Base-by-base conservation (phyloP, 805 yeast species). In the Sungouiella thailandica region DNA sequence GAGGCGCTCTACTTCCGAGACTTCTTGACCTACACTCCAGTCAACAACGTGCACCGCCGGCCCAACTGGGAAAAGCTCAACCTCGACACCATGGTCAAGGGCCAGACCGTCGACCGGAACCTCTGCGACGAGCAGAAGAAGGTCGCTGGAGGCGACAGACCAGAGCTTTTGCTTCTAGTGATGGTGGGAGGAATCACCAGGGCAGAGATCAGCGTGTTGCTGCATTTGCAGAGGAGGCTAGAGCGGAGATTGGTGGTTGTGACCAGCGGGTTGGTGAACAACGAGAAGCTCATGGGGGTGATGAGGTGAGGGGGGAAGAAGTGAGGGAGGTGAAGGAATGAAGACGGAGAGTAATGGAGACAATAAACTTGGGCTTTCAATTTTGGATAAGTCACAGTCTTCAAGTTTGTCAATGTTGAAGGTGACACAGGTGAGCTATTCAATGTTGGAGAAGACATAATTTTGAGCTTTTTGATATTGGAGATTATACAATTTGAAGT, bases 131-230 rank as follows among this genome's bases (percentile, higher is more conserved):
- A 43, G 14, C 52, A 44, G 49, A 43, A 49, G 25, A 39, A 29
- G 47, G 17, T 10, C 11, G 28, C 31, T 13, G 31, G 16, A 6
- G 23, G 26, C n/a, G 3, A 9, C 43, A 36, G 52, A 20, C 36
- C 35, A 17, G 51, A 60, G 34, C 35, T 59, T 52, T 34, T 58
- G 39, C 50, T 86, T 40, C 46, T 85, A 32, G 74, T 78, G 6
- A 58, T 82, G 41, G 50, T 89, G 25, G 97, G 97, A 10, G 97
- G 98, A 1, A 62, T 89, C 6, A 86, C 97, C 0, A 70, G 84
- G 52, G 78, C 93, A 7, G 98, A 90, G 56, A 65, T 89, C 12
- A 76, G 90, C 3, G 78, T 88, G 3, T 58, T 90, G 29, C 65
- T 80, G 47, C 71, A 67, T 34, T 65, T 85, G n/a, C 76, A 83